A percentile compares a stretch with the other conserved stretches of the same genome.
Evolutionary conservation across 768 basidiomycete genomes (phyloP).

Genomic region (Cystofilobasidium macerans): DNA sequence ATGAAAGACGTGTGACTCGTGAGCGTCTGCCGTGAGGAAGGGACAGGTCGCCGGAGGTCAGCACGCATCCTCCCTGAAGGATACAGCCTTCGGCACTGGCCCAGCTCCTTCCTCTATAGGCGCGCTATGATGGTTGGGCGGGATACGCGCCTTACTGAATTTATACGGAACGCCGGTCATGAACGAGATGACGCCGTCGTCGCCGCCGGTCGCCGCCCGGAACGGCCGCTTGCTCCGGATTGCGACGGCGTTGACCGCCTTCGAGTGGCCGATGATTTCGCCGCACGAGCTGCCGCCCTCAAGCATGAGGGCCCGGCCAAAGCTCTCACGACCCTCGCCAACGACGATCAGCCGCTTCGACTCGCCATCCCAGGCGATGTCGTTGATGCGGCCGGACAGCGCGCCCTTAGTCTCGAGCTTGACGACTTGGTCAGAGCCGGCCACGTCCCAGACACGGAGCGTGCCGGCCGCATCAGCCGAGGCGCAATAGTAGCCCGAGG

Average conservation of each 20-base stretch:
- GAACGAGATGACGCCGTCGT: slow-evolving; percentile 70
- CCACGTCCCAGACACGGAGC: slow-evolving; percentile 89
- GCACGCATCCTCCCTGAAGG: too few relatives aligned
- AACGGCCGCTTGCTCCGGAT: slow-evolving; percentile 82
- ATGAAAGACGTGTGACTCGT: slow-evolving; percentile 84
- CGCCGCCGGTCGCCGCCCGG: slow-evolving; percentile 76
- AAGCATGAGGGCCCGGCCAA: slow-evolving; percentile 71
- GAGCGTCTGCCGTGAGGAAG: slow-evolving; percentile 60
- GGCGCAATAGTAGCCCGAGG: slow-evolving; percentile 89
- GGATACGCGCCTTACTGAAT: slow-evolving; percentile 56
- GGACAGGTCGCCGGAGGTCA: too few relatives aligned
- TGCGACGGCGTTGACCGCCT: slow-evolving; percentile 82
- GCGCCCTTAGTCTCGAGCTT: slow-evolving; percentile 43
- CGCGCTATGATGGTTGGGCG: too few relatives aligned
- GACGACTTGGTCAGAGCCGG: slow-evolving; percentile 68
- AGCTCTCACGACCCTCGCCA: slow-evolving; percentile 83
- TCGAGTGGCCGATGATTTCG: slow-evolving; percentile 79
- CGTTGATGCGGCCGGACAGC: slow-evolving; percentile 53
- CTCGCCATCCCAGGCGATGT: slow-evolving; percentile 92
- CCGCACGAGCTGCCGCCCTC: slow-evolving; percentile 76
- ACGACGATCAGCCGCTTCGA: slow-evolving; percentile 91
- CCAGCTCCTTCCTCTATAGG: too few relatives aligned
- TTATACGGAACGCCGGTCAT: slow-evolving; percentile 84
- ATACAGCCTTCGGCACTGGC: too few relatives aligned
- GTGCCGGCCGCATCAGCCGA: slow-evolving; percentile 71